A percentile compares a stretch with the other conserved stretches of the same genome.
phyloP scores from a whole-genome alignment of 2,329 filamentous ascomycete genomes.

The Botrytis galanthina region DNA sequence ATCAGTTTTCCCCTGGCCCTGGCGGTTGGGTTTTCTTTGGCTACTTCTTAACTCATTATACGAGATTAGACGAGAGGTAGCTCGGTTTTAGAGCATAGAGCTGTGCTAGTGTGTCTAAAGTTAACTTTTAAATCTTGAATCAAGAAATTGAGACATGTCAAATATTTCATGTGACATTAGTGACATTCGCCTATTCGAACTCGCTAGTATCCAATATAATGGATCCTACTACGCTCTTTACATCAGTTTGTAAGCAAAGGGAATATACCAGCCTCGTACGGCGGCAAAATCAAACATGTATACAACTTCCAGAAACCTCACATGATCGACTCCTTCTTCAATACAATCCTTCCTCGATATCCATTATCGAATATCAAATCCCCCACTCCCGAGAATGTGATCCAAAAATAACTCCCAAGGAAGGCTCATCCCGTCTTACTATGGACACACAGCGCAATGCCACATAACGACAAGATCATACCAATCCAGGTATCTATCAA shows the following conservation, averaged over 20 bases:
- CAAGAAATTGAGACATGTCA: neutral
- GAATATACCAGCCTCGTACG: neutral
- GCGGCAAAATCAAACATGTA: neutral
- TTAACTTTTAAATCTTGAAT: neutral
- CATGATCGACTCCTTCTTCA: neutral
- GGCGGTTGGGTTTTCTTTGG: slow-evolving; percentile 10
- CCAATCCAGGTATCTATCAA: slow-evolving; percentile 74
- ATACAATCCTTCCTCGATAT: neutral
- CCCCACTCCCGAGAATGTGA: neutral
- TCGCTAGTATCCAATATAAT: neutral
- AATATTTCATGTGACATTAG: neutral
- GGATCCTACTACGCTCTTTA: neutral
- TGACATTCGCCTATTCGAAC: neutral
- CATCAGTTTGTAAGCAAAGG: neutral
- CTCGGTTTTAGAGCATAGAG: slow-evolving; percentile 9
- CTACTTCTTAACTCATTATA: neutral
- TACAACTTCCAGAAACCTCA: neutral
- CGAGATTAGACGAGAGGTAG: slow-evolving; percentile 1
- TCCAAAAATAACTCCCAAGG: slow-evolving; percentile 6
- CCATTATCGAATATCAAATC: neutral
- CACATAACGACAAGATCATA: slow-evolving; percentile 73
- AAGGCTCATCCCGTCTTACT: slow-evolving; percentile 46
- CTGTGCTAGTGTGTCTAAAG: slow-evolving; percentile 10
- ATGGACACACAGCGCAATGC: slow-evolving; percentile 81
- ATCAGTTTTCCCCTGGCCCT: slow-evolving; percentile 10